These are phyloP conservation scores for Talaromyces marneffei DNA, from an alignment of 2,329 filamentous ascomycete genomes.

Conservation along the genomic window DNA sequence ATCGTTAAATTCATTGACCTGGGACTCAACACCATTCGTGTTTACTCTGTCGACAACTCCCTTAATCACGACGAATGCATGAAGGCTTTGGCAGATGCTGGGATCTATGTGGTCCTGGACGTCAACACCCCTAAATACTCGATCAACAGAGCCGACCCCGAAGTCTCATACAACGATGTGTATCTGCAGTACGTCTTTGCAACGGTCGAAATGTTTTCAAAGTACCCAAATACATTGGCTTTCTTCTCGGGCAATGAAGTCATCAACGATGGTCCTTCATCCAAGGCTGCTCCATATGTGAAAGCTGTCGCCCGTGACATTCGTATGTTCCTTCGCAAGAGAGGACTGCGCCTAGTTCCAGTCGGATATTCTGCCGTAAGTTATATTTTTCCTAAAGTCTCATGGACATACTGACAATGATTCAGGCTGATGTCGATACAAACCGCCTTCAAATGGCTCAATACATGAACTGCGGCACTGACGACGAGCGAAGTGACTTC, in stretches of 20 bases:
- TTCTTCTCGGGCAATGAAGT: conserved; percentile 82
- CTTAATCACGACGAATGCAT: conserved; percentile 79
- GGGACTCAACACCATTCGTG: conserved; percentile 83
- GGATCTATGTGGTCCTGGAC: conserved; percentile 87
- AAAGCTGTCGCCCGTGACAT: conserved; percentile 76
- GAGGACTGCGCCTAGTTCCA: conserved; percentile 60
- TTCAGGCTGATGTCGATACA: conserved; percentile 66
- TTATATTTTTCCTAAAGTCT: neutral
- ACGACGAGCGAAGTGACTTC: conserved; percentile 80
- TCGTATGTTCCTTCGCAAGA: conserved; percentile 61
- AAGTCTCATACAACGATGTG: conserved; percentile 73
- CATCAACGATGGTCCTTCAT: conserved; percentile 63
- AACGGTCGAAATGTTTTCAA: conserved; percentile 75
- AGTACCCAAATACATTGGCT: conserved; percentile 80
- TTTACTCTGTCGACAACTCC: conserved; percentile 89
- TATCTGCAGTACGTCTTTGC: conserved; percentile 85
- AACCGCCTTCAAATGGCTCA: conserved; percentile 81
- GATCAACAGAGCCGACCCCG: conserved; percentile 70
- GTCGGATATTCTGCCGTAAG: conserved; percentile 61
- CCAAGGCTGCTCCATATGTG: conserved; percentile 63
- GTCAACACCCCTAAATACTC: conserved; percentile 90
- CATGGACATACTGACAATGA: neutral
- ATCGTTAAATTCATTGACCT: conserved; percentile 76
- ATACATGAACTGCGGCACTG: conserved; percentile 90
- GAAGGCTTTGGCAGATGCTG: conserved; percentile 69